Evolutionary conservation across 1,284 basidiomycete species (phyloP), one percentile per base, ranked within the genome.

Genomic region (Moesziomyces parantarcticus): DNA sequence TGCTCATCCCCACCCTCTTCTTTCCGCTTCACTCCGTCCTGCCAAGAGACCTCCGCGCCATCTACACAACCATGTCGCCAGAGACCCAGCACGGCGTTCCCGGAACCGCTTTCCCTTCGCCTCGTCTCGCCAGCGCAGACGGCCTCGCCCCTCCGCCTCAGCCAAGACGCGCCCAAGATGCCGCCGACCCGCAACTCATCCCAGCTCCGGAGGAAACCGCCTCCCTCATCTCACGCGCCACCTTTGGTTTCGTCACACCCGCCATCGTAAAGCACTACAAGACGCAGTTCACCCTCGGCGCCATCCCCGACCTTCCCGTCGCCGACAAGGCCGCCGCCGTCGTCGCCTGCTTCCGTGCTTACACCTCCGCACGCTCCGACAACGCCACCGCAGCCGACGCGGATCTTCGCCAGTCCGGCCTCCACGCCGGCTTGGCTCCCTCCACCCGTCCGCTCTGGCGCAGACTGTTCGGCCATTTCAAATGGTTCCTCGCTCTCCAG

Each of bases 251-350:
- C 51, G 63, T 78, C 47, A 73, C 74, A 25, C 73, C 85, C 0
- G 78, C 85, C 45, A 80, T 87, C 20, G 80, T 85, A 64, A 84
- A 84, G 60, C 85, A 87, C 69, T 86, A 85, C 74, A 78, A 76
- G 42, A 79, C 58, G 4, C 84, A 86, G 1, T 83, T 87, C 61
- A 84, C 82, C 9, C 71, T 86, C 40, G 75, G 82, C 13, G 84
- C 86, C 32, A 84, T 88, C 7, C 87, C 87, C 0, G 86, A 86
- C 21, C 79, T 88, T 2, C 80, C 87, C 8, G 85, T 87, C 29
- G 87, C 87, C 61, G 87, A 88, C 75, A 83, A 85, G 22, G 82
- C 87, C 0, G 85, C 87, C 1, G 68, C 76, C 8, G 77, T 80
- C n/a, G 77, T 81, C 20, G 73, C 81, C 43, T 65, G 59, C 39